phyloP scores from a whole-genome alignment of 148 eudicot genomes.

The Oxyria digyna region DNA sequence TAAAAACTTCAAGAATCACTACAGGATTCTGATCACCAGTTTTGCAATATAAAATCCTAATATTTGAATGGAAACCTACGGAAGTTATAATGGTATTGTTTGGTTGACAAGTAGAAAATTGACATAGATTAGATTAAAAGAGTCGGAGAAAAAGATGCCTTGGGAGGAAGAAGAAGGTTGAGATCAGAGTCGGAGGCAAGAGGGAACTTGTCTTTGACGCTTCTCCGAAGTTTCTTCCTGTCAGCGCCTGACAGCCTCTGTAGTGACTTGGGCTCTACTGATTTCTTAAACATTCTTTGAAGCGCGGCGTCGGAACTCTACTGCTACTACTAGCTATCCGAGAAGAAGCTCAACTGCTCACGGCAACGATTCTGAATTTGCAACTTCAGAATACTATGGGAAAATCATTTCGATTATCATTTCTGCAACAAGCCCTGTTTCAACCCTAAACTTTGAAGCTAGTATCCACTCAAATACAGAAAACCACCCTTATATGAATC shows the following conservation, averaged over 20 bases:
- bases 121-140: background rate
- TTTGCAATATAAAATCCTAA: background rate
- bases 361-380: background rate
- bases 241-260: slow-evolving; percentile 91
- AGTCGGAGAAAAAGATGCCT: slow-evolving; percentile 25
- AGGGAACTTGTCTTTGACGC: slow-evolving; percentile 50
- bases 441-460: too few species aligned
- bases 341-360: too few species aligned
- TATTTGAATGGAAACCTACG: background rate
- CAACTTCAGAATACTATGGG: background rate
- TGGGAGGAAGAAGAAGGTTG: slow-evolving; percentile 65
- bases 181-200: slow-evolving; percentile 51
- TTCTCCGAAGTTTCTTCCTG: slow-evolving; percentile 69
- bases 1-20: background rate
- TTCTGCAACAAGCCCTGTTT: background rate
- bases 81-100: background rate
- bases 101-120: background rate
- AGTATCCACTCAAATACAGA: too few species aligned
- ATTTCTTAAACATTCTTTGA: slow-evolving; percentile 67
- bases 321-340: too few species aligned
- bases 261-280: slow-evolving; percentile 56
- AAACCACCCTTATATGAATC: too few species aligned
- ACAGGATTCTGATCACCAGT: background rate
- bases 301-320: background rate
- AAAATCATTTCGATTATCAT: background rate